Conservation (phyloP, 2,329 filamentous ascomycete genomes). For the Aureobasidium sp. region DNA sequence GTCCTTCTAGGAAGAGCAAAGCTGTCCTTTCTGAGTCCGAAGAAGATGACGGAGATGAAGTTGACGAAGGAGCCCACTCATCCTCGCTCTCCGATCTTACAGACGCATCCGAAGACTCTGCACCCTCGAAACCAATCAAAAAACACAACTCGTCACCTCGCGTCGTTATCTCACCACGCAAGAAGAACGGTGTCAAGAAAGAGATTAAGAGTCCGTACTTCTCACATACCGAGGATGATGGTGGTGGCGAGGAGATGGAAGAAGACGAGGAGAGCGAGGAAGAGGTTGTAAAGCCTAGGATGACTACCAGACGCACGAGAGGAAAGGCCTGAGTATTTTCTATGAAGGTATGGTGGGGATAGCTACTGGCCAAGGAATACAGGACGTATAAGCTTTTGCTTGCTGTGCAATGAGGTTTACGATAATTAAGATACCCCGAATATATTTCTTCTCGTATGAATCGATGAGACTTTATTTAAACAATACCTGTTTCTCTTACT, state of each 20-base stretch:
- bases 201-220: constrained; percentile 24
- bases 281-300: constrained; percentile 25
- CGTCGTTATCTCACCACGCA: constrained; percentile 22
- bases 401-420: neutral
- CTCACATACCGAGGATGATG: constrained; percentile 21
- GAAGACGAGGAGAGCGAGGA: constrained; percentile 20
- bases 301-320: constrained; percentile 28
- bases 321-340: neutral
- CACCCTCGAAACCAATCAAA: neutral
- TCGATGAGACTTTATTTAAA: neutral
- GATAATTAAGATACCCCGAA: neutral
- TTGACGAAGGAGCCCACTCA: neutral
- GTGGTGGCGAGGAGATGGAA: constrained; percentile 16
- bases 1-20: neutral
- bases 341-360: neutral
- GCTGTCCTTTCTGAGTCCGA: neutral
- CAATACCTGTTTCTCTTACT: neutral
- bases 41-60: neutral
- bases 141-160: constrained; percentile 19
- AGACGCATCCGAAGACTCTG: neutral
- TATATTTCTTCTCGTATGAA: neutral
- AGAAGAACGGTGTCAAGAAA: neutral
- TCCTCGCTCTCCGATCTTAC: constrained; percentile 1
- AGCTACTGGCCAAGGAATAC: neutral
- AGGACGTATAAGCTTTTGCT: neutral